Base-by-base conservation (phyloP, 768 basidiomycete genomes). In the Cystofilobasidium ferigula region DNA sequence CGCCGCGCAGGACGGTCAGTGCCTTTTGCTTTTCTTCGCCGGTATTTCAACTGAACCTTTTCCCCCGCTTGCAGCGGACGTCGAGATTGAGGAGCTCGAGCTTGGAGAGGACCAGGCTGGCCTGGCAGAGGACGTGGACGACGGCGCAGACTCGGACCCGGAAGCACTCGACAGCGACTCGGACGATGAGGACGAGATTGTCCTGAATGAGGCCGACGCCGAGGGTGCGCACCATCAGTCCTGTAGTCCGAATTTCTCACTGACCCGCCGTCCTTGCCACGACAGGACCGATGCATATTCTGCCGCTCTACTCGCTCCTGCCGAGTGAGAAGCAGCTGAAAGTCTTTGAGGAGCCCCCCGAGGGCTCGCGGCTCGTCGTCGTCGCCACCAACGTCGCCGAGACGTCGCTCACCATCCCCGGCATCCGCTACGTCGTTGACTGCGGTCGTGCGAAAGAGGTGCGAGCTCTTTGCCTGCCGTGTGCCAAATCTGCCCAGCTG, bases 351-450 rank as follows among this genome's bases (percentile, higher is more conserved):
- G 79, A 85, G 0, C 90, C 93, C 16, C 95, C 95, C 0, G 76
- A 79, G 6, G 88, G 86, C 7, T 78, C 80, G 67, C 87, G 95
- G 40, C 81, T 99, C 4, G 92, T 98, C 18, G 90, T 98, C 20
- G 86, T 99, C 7, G 84, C 94, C 1, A 98, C 94, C 1, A 97
- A 98, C 74, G 87, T 97, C 32, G 94, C 94, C 0, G 94, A 98
- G 75, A 98, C 94, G 0, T 95, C 94, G 9, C 79, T 98, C 36
- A 98, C 94, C 0, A 99, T 99, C 67, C 94, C 94, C 30, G 89
- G 88, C 8, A 93, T 99, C 71, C 87, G 89, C 20, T 99, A 99
- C 76, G 94, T 99, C n/a, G 84, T 99, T 34, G 94, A 99, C 74
- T 87, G 87, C 71, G 94, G 94, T 6, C 82, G 93, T 70, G 90